Evolutionary conservation across 2,329 filamentous ascomycete species (phyloP).

Genomic region (Aspergillus novofumigatus): DNA sequence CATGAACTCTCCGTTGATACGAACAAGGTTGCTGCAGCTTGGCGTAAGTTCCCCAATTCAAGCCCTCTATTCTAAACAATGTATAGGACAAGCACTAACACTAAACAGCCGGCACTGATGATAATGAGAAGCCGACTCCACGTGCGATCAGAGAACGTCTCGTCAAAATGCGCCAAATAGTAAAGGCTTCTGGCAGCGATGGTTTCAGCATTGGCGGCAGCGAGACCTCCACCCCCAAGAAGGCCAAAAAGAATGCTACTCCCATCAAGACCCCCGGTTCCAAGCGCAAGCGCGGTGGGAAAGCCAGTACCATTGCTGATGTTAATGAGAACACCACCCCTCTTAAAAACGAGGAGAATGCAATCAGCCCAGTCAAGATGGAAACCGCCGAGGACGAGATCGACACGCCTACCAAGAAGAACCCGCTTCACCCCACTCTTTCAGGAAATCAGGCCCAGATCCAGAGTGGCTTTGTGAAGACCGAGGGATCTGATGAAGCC

Average conservation of each 20-base stretch:
- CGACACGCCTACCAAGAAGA: background rate
- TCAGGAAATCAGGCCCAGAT: background rate
- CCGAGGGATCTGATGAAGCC: background rate
- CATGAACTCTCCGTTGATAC: constrained; percentile 33
- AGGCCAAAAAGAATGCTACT: constrained; percentile 5
- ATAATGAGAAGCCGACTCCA: constrained; percentile 29
- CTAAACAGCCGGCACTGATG: constrained; percentile 12
- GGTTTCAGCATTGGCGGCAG: constrained; percentile 16
- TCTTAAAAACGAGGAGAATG: constrained; percentile 1
- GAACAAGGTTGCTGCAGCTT: constrained; percentile 32
- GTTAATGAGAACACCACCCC: background rate
- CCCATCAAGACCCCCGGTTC: constrained; percentile 11
- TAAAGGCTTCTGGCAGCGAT: constrained; percentile 9
- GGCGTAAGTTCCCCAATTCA: constrained; percentile 30
- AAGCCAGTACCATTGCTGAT: background rate
- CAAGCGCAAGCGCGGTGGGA: constrained; percentile 16
- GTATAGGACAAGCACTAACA: background rate
- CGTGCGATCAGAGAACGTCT: constrained; percentile 40
- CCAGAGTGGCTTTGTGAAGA: background rate
- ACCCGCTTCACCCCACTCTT: constrained; percentile 3
- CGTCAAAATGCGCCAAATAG: constrained; percentile 28
- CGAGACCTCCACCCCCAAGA: constrained; percentile 10
- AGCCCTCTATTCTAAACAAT: background rate
- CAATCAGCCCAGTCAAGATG: constrained; percentile 8
- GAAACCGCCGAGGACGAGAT: constrained; percentile 2